Percentiles rank a stretch among this genome's conserved stretches.
Evolutionary conservation across 176 grass and related monocot species (phyloP).

Genomic region (Puya raimondii): DNA sequence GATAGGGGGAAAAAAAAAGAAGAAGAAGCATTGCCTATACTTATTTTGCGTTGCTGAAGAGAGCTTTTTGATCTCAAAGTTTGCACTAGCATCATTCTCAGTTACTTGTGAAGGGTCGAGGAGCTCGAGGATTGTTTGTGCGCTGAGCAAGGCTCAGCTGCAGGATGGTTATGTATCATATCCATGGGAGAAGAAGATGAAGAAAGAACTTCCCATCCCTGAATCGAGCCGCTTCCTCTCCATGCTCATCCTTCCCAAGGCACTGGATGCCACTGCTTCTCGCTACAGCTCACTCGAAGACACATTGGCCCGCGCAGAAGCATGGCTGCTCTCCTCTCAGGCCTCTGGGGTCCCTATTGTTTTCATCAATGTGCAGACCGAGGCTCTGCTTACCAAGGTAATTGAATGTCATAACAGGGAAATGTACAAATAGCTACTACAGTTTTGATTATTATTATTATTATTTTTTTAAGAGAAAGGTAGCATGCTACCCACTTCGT

Average conservation of each 20-base stretch:
- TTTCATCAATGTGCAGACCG: conserved; percentile 89
- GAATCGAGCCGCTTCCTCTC: conserved; percentile 75
- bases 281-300: conserved; percentile 79
- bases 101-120: conserved; percentile 41
- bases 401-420: neutral
- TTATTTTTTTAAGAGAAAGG: too few species aligned
- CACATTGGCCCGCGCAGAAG: conserved; percentile 70
- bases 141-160: conserved; percentile 74
- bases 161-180: conserved; percentile 87
- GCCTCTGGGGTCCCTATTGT: conserved; percentile 57
- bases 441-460: too few species aligned
- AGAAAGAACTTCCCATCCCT: conserved; percentile 51
- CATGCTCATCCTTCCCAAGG: conserved; percentile 70
- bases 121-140: conserved; percentile 73
- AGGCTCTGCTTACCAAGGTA: conserved; percentile 89
- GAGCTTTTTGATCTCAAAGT: neutral
- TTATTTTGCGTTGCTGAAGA: neutral
- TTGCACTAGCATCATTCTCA: neutral
- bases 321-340: conserved; percentile 68
- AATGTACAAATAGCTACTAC: too few species aligned
- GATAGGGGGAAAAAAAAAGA: too few species aligned
- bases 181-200: conserved; percentile 97
- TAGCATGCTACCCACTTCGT: too few species aligned
- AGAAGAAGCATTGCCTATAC: too few species aligned
- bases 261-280: conserved; percentile 44